Evolutionary conservation across 2,329 filamentous ascomycete species (phyloP), one percentile per base, ranked within the genome.

Genomic region (Aspergillus phoenicis): DNA sequence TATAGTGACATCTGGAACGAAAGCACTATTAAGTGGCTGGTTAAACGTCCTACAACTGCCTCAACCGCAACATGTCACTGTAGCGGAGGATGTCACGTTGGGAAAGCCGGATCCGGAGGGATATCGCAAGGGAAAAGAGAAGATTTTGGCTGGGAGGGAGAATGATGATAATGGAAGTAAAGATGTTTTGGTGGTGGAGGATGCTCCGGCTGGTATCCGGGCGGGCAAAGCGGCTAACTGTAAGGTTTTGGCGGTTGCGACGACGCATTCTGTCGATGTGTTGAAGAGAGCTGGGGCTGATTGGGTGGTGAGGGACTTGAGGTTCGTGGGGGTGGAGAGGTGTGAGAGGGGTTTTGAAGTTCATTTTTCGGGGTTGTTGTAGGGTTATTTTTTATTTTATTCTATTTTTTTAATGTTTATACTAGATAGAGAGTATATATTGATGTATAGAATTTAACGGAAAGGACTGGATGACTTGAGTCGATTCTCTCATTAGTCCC

Each of bases 91-190:
- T 60, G 58, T 60, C 3, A 51, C 33, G 7, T 4, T 43, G 2
- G 58, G 58, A 17, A 60, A 60, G 24, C 52, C 58, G 4, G 52
- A 60, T 36, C 58, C 58, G 6, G 58, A 60, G 15, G 58, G 58
- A 6, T 60, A 56, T 57, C 28, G 11, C n/a, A 51, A 36, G 30
- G 55, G 43, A 2, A 39, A 49, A 22, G 26, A 17, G 20, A 36
- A 28, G 13, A n/a, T 51, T n/a, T 22, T 57, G 55, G 28, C 39
- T 36, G 22, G 10, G 1, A 36, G 5, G 33, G 11, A 15, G 13
- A 24, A 45, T 17, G 15, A 5, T 15, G 8, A 39, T 36, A 11
- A 11, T 3, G n/a, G 20, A 24, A 17, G 4, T 4, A 20, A 17
- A 4, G 53, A 56, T 10, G 39, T 56, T 20, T 17, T 56, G 26